Conservation (phyloP, 2,329 filamentous ascomycete genomes). For the Torrubiellomyces zombiae region DNA sequence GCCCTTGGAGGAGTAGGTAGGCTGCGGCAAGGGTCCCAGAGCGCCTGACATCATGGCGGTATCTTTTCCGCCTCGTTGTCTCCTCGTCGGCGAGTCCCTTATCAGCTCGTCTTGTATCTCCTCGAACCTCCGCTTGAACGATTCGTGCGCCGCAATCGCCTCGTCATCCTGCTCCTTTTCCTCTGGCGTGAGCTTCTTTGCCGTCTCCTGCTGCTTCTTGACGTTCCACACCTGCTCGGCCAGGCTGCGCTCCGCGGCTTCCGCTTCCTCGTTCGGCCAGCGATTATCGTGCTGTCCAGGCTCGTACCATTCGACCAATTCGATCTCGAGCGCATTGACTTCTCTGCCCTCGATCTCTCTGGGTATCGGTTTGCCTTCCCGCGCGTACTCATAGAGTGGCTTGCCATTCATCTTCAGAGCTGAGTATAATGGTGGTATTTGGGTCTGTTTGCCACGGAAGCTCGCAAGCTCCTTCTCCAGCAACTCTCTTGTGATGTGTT, state of each 20-base stretch:
- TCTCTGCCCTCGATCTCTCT: slow-evolving; percentile 66
- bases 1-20: slow-evolving; percentile 22
- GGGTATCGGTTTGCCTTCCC: slow-evolving; percentile 75
- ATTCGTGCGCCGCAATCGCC: slow-evolving; percentile 37
- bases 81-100: slow-evolving; percentile 27
- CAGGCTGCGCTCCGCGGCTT: slow-evolving; percentile 55
- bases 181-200: slow-evolving; percentile 32
- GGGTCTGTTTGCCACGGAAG: slow-evolving; percentile 72
- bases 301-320: slow-evolving; percentile 72
- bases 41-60: slow-evolving; percentile 39
- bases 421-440: slow-evolving; percentile 84
- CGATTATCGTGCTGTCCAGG: slow-evolving; percentile 63
- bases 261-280: slow-evolving; percentile 68
- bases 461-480: slow-evolving; percentile 60
- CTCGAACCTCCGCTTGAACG: slow-evolving; percentile 40
- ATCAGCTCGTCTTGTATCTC: slow-evolving; percentile 40
- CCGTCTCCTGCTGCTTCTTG: slow-evolving; percentile 36
- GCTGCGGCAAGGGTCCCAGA: slow-evolving; percentile 32
- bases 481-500: slow-evolving; percentile 61
- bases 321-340: slow-evolving; percentile 61
- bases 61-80: slow-evolving; percentile 13
- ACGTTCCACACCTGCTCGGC: slow-evolving; percentile 55
- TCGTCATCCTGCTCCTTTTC: slow-evolving; percentile 38
- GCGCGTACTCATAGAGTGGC: slow-evolving; percentile 87
- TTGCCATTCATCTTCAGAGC: slow-evolving; percentile 89